Evolutionary conservation across 495 filamentous ascomycete genomes (phyloP), one percentile per base, ranked within the genome.

Genomic region (Xylaria longipes): DNA sequence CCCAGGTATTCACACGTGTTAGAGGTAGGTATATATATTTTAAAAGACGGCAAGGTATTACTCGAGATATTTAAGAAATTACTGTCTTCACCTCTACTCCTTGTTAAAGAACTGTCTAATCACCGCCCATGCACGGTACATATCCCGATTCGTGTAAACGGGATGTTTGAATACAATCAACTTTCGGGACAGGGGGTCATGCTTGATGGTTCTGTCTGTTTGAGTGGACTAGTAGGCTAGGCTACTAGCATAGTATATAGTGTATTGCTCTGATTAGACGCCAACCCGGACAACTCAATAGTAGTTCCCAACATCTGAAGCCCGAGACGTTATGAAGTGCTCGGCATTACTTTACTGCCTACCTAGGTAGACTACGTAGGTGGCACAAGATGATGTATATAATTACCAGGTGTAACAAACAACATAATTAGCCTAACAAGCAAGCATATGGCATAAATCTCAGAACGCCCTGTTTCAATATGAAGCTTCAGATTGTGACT

Each of bases 401-500:
- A 56, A 15, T 56, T 56, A 14, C 25, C 25, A 6, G 22, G 3
- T 15, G 52, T 31, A 56, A 17, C 12, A 56, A 27, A 54, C 11
- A 27, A 27, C n/a, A 25, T 29, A 3, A 29, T 15, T 54, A 1
- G 12, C 52, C 27, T 56, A 29, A 12, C 22, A 52, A 52, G 22
- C 48, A 52, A 52, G 48, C 22, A 52, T 58, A 20, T 58, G 54
- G 54, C 54, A 58, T 58, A n/a, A 58, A 31, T 17, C 29, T 58
- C 29, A 35, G 2, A 25, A 61, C 31, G 58, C 35, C 60, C 14
- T 65, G 46, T 52, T 66, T 66, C 46, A 66, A 35, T 35, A 52
- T 63, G 41, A 31, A 33, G 29, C 62, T n/a, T 11, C 15, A 0
- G 43, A 45, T 14, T 35, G 15, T 37, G 37, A 45, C 25, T 35